phyloP scores from a whole-genome alignment of 169 alveolate species.

The Eimeria tenella region DNA sequence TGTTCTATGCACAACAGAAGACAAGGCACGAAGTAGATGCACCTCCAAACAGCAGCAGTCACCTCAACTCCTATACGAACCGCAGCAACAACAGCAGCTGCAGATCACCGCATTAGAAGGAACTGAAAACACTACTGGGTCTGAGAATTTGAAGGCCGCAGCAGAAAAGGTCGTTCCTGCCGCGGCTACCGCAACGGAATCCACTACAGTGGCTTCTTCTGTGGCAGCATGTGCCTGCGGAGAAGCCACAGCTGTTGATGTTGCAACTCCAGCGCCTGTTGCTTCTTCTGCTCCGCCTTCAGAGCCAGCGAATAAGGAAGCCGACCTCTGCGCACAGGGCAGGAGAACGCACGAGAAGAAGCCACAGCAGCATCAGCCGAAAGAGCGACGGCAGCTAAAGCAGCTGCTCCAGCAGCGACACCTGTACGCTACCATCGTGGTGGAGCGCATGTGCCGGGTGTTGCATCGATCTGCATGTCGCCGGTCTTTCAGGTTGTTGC shows the following conservation, averaged over 20 bases:
- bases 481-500: constrained; percentile 47
- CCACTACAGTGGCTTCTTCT: not conserved
- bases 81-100: not conserved
- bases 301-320: not conserved
- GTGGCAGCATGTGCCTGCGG: constrained; percentile 2
- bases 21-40: not conserved
- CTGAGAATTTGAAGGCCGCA: not conserved
- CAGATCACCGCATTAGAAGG: not conserved
- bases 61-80: not conserved
- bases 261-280: not conserved
- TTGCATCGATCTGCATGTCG: constrained; percentile 41
- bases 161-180: constrained; percentile 25
- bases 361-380: not conserved
- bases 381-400: not conserved
- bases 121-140: not conserved
- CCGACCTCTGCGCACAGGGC: not conserved
- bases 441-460: constrained; percentile 11
- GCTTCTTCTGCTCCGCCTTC: not conserved
- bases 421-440: constrained; percentile 19
- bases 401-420: constrained; percentile 38
- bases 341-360: not conserved
- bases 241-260: constrained; percentile 20
- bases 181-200: constrained; percentile 12
- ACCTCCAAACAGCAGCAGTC: not conserved
- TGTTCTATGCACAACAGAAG: not conserved